Percentiles rank a stretch among this genome's conserved stretches.
Conservation (phyloP, 2,329 filamentous ascomycete genomes). For the Plectosphaerella plurivora region DNA sequence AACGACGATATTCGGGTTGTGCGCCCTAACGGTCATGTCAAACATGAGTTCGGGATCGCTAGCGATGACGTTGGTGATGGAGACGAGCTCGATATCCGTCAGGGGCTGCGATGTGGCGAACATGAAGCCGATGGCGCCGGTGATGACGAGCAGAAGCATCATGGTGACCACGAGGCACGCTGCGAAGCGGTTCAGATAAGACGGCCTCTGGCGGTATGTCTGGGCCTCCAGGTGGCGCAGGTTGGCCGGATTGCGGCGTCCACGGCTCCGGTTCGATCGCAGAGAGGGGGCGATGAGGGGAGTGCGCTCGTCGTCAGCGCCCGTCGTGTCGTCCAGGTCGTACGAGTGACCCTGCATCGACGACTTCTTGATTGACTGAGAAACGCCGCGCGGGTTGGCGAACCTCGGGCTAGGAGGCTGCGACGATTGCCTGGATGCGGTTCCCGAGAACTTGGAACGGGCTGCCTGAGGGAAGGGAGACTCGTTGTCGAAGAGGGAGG, state of each 20-base stretch:
- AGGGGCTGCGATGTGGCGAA: conserved; percentile 89
- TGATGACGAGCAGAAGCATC: conserved; percentile 74
- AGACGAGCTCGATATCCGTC: conserved; percentile 69
- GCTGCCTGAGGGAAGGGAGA: conserved; percentile 70
- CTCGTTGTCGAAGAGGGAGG: conserved; percentile 71
- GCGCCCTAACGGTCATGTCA: conserved; percentile 79
- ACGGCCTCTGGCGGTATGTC: conserved; percentile 56
- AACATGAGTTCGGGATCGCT: conserved; percentile 95
- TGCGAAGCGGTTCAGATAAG: conserved; percentile 70
- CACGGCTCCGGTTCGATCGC: conserved; percentile 54
- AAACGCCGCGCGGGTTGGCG: conserved; percentile 9
- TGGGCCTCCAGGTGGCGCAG: conserved; percentile 71
- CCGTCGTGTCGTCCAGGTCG: conserved; percentile 75
- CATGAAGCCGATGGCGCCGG: conserved; percentile 84
- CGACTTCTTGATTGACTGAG: conserved; percentile 36
- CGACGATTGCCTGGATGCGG: conserved; percentile 54
- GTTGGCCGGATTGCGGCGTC: conserved; percentile 49
- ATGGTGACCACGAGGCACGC: conserved; percentile 81
- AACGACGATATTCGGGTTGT: conserved; percentile 90
- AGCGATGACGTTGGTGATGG: conserved; percentile 84
- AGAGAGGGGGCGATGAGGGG: conserved; percentile 64
- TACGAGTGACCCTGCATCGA: conserved; percentile 57
- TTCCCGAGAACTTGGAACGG: conserved; percentile 57
- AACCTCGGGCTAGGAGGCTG: conserved; percentile 65
- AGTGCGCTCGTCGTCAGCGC: conserved; percentile 82